Base-by-base conservation (phyloP, 768 basidiomycete species). In the Chalciporus sphaerocephalus region DNA sequence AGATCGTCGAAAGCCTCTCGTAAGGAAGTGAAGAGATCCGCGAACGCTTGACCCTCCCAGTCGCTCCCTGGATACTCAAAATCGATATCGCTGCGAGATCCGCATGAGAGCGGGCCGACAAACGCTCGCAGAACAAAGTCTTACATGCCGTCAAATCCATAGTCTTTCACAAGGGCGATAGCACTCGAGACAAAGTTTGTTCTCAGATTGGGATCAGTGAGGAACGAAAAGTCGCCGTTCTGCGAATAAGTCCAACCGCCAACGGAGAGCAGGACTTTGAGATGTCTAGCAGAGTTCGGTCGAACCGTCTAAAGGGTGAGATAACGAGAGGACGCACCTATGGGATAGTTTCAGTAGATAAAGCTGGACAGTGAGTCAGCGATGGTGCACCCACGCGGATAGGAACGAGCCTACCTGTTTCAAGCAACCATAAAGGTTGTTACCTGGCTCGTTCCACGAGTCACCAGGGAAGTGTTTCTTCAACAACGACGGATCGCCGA, bases 111-210 rank as follows among this genome's bases (percentile, higher is more conserved):
- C 5, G 18, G 25, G 11, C 3, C 2, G 20, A 40, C 12, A 25
- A n/a, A 1, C 25, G 21, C 2, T 15, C 21, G 9, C 6, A 12
- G 13, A 28, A 2, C 7, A 11, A 13, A 16, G 7, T 61, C 78
- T 43, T 53, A 81, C 82, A 87, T 76, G 42, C 89, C 89, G 55
- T 91, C 89, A 40, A 92, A 78, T 0, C 88, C 89, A 46, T 88
- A 85, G 61, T 91, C 81, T 55, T 83, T 76, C 38, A 85, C 68
- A 9, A 88, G 56, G 37, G 74, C 71, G 21, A 90, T 78, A 2
- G 85, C 83, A 46, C 66, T 76, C 40, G 59, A 55, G 22, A 85
- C 81, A 55, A 87, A 87, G 11, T 67, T 80, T 10, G 74, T 68
- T 9, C 81, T 78, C 51, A 70, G 67, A 20, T 64, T 56, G 0